These are phyloP conservation scores for Phytopythium boreale DNA, from an alignment of 352 stramenopile genomes.

Conservation along the genomic window DNA sequence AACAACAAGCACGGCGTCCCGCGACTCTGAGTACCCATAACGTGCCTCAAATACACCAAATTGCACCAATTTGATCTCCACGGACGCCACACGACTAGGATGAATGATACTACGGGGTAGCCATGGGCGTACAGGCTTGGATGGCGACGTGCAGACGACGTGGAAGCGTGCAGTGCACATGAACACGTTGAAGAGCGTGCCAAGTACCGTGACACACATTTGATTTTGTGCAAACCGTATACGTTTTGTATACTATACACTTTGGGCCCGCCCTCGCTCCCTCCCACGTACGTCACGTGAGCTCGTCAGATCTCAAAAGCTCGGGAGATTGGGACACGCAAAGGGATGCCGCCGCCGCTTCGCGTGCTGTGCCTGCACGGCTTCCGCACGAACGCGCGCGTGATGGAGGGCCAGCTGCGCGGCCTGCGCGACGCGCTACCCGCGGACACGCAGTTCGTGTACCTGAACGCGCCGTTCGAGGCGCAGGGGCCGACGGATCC, in stretches of 20 bases:
- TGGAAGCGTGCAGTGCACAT: background rate
- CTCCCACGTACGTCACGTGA: background rate
- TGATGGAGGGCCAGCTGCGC: slow-evolving; percentile 45
- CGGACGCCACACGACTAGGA: too few species aligned
- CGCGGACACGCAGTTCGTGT: slow-evolving; percentile 31
- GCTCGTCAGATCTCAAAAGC: background rate
- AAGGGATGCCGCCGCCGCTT: slow-evolving; percentile 14
- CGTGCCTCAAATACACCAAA: background rate
- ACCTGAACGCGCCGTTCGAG: slow-evolving; percentile 39
- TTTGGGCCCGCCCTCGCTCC: too few species aligned
- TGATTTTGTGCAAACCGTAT: too few species aligned
- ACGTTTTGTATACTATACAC: too few species aligned
- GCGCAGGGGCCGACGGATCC: slow-evolving; percentile 27
- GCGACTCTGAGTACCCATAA: background rate
- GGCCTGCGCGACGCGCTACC: slow-evolving; percentile 32
- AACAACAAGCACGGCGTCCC: background rate
- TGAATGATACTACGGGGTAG: background rate
- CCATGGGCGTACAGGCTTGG: background rate
- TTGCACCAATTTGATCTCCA: too few species aligned
- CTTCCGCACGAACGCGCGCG: slow-evolving; percentile 44
- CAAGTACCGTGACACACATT: background rate
- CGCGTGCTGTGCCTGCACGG: slow-evolving; percentile 52
- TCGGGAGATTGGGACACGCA: too few species aligned
- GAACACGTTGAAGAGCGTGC: background rate
- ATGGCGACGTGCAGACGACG: too few species aligned